Base-by-base conservation (phyloP, 176 grass and related monocot species). In the Cocos nucifera region DNA sequence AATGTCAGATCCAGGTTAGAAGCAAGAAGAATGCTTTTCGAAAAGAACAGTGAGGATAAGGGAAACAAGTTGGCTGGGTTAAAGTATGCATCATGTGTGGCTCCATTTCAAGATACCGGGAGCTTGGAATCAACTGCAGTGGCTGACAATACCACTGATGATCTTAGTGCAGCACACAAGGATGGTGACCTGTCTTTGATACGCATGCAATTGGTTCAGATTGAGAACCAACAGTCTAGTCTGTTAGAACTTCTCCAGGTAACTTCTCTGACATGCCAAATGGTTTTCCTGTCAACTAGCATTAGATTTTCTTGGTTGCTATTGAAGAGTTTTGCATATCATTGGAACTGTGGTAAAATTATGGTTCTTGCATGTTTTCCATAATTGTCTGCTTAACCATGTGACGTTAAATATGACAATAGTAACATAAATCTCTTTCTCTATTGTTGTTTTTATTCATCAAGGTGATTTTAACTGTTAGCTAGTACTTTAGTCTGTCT, bases 191-290 rank as follows among this genome's bases (percentile, higher is more conserved):
- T 98, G 51, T 92, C 79, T 0, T 80, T 78, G 73, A 92, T 98
- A 70, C 77, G 79, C 63, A 83, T 80, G 82, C 93, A 98, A 57
- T 74, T 98, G 28, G 79, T 98, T 85, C 93, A 92, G 76, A 98
- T 98, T 67, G 87, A 92, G 81, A 88, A 86, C 61, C 93, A 89
- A 54, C 93, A 98, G 67, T 73, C 82, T 22, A 89, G 77, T 70
- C 69, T 98, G 62, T 84, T 98, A 22, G 75, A 98, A 65, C 84
- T 98, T 76, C 84, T 98, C 55, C 84, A 92, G 93, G 93, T 98
- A 88, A 65, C 15, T 17, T 44, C 17, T 39, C 53, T 68, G 35
- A 14, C 35, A 44, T 44, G 35, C 35, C 10, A 12, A 44, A 44
- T 44, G 35, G 35, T 44, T 44, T 14, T 44, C 10, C 35, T 14